Conservation (phyloP, 805 yeast species). For the Saturnispora sekii region DNA sequence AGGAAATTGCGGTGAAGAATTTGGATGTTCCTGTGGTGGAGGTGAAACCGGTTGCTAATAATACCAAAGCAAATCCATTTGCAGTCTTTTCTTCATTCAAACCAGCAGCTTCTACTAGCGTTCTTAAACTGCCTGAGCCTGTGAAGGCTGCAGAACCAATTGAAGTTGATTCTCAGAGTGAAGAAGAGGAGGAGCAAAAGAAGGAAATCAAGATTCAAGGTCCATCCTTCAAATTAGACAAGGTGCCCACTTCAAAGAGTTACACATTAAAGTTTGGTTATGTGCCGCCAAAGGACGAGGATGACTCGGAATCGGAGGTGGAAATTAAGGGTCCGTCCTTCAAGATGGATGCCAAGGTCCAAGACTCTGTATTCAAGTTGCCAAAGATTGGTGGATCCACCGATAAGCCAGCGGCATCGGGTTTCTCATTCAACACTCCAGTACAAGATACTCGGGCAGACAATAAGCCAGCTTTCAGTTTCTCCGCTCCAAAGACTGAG, state of each 20-base stretch:
- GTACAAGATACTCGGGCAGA: neutral
- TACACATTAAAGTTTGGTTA: slow-evolving; percentile 41
- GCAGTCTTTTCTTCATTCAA: slow-evolving; percentile 6
- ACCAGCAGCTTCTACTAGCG: neutral
- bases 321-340: slow-evolving; percentile 71
- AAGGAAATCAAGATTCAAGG: slow-evolving; percentile 55
- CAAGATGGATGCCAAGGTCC: slow-evolving; percentile 30
- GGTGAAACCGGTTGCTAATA: slow-evolving; percentile 13
- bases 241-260: slow-evolving; percentile 39
- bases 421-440: slow-evolving; percentile 6
- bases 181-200: slow-evolving; percentile 29
- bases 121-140: slow-evolving; percentile 2
- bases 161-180: slow-evolving; percentile 18
- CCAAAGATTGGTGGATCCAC: slow-evolving; percentile 2
- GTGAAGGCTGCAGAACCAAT: neutral
- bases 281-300: slow-evolving; percentile 25
- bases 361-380: slow-evolving; percentile 25
- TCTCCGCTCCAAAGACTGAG: slow-evolving; percentile 2
- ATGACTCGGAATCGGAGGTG: slow-evolving; percentile 51
- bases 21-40: slow-evolving; percentile 19
- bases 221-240: slow-evolving; percentile 46
- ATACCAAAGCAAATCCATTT: slow-evolving; percentile 12
- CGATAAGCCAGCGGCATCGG: slow-evolving; percentile 6
- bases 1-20: slow-evolving; percentile 19
- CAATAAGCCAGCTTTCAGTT: slow-evolving; percentile 1